These are phyloP conservation scores for Talaromyces sp. DNA, from an alignment of 2,329 filamentous ascomycete species.

Conservation along the genomic window DNA sequence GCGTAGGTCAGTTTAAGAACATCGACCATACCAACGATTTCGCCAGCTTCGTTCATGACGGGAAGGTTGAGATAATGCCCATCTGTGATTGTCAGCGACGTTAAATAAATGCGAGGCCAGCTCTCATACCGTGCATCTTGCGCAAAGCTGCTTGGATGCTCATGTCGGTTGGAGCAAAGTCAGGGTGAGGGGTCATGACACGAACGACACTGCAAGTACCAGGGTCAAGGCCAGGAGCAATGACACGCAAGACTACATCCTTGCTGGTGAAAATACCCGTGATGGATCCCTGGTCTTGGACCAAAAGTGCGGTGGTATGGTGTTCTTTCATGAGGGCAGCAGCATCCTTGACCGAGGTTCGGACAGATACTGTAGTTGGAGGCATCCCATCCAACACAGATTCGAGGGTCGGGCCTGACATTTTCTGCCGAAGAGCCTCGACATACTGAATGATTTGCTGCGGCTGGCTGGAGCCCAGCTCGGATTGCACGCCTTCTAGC, in stretches of 20 bases:
- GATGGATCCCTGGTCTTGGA: constrained; percentile 94
- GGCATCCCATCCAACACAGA: constrained; percentile 87
- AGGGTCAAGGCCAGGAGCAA: constrained; percentile 91
- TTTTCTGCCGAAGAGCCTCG: constrained; percentile 88
- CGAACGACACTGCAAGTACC: constrained; percentile 93
- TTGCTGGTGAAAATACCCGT: constrained; percentile 99
- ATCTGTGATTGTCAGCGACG: constrained; percentile 50
- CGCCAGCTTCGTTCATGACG: constrained; percentile 94
- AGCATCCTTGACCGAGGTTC: constrained; percentile 94
- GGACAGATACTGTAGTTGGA: constrained; percentile 88
- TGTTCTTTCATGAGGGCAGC: constrained; percentile 97
- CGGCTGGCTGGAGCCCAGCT: constrained; percentile 89
- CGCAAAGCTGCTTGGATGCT: constrained; percentile 94
- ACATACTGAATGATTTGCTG: constrained; percentile 99
- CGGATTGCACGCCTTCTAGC: constrained; percentile 93
- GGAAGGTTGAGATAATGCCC: constrained; percentile 97
- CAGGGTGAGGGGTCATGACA: constrained; percentile 98
- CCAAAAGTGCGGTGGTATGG: constrained; percentile 91
- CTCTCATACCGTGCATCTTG: constrained; percentile 89
- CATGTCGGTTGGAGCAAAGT: constrained; percentile 99
- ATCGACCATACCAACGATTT: constrained; percentile 99
- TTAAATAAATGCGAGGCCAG: neutral
- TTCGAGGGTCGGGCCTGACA: constrained; percentile 96
- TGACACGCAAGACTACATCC: constrained; percentile 95
- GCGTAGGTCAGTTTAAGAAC: constrained; percentile 97